These are phyloP conservation scores for Fraxinus angustifolia DNA, from an alignment of 305 asterid genomes.

Conservation along the genomic window DNA sequence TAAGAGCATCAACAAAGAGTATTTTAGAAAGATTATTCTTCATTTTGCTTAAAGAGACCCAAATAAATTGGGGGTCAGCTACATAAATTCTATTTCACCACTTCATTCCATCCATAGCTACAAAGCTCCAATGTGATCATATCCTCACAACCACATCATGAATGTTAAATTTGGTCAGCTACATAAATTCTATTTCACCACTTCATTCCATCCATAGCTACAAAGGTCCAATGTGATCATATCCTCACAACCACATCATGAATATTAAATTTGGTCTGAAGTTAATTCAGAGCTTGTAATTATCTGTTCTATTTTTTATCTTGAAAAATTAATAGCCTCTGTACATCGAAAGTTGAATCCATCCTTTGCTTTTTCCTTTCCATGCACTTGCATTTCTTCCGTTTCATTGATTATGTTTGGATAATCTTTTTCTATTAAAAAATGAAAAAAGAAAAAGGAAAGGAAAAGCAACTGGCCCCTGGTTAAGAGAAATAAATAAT, in stretches of 20 bases:
- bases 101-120: neutral
- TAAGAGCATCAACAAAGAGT: neutral
- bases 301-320: neutral
- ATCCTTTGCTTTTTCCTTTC: neutral
- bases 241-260: neutral
- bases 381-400: neutral
- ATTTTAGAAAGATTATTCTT: neutral
- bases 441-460: neutral
- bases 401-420: neutral
- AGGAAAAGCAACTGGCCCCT: neutral
- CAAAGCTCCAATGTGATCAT: neutral
- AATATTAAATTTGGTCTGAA: neutral
- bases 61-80: neutral
- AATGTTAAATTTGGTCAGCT: neutral
- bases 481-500: neutral
- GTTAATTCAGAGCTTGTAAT: neutral
- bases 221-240: neutral
- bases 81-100: neutral
- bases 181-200: neutral
- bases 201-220: neutral
- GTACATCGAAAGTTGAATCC: neutral
- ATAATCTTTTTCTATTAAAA: neutral
- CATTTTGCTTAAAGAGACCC: neutral
- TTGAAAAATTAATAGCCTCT: neutral
- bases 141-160: neutral